Evolutionary conservation across 805 yeast species (phyloP), one percentile per base, ranked within the genome.

Genomic region (Zygosaccharomyces rouxii): DNA sequence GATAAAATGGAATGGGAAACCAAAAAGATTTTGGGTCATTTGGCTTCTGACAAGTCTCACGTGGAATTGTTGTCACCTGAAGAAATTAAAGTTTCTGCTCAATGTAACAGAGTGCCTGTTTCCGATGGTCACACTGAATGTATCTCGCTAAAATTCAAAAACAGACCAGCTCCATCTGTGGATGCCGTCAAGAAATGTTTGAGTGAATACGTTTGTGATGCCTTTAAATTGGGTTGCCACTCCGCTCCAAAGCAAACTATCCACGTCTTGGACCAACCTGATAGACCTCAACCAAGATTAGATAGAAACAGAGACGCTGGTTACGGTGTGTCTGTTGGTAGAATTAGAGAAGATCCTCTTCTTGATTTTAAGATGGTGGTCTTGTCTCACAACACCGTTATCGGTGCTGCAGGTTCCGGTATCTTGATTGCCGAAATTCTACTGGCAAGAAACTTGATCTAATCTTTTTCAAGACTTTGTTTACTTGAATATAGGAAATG

Each of bases 361-460:
- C 77, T 94, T 59, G 99, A 94, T 69, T 81, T 79, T 75, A 94
- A 94, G 74, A 92, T 94, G 90, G 97, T 94, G 47, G 94, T 89
- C n/a, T 75, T 94, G 56, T 90, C 97, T 23, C 99, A 94, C 71
- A 94, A 94, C 77, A 94, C 99, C 47, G 79, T 94, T 61, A 88
- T 94, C 57, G 99, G 99, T 64, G 99, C 99, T 63, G 99, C 99
- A 22, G 99, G 99, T 67, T 86, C 97, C 7, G 99, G 99, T 69
- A 77, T 94, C 52, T 80, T 94, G 69, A 94, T 94, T 67, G 99
- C 95, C 46, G 99, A 94, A 74, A 76, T 89, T 47, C 76, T 94
- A 60, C 70, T 79, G 51, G 90, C 90, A 51, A 89, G 85, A 73
- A 77, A 80, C 52, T 70, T 88, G 56, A 77, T 92, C 54, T 89